phyloP scores from a whole-genome alignment of 148 eudicot species.

The Nepenthes gracilis region DNA sequence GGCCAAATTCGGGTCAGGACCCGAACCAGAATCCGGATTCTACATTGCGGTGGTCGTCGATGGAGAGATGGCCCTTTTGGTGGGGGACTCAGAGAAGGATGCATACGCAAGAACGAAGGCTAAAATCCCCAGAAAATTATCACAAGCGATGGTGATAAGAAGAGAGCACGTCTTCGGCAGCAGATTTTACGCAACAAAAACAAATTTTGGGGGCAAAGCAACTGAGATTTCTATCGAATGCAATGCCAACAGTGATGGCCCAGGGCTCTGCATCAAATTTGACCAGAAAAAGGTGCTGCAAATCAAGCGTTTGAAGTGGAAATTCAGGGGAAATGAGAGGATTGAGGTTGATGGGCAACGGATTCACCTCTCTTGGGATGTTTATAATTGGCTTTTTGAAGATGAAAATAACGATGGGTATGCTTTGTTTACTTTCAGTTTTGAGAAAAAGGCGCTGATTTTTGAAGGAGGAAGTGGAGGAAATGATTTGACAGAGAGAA shows the following conservation, averaged over 20 bases:
- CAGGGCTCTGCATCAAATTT: slow-evolving; percentile 34
- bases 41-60: slow-evolving; percentile 40
- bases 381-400: slow-evolving; percentile 37
- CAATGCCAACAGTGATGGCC: slow-evolving; percentile 16
- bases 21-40: slow-evolving; percentile 41
- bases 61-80: slow-evolving; percentile 35
- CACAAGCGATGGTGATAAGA: slow-evolving; percentile 4
- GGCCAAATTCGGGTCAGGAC: slow-evolving; percentile 25
- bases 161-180: slow-evolving; percentile 53
- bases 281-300: slow-evolving; percentile 28
- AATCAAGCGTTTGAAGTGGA: slow-evolving; percentile 50
- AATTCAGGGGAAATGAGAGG: slow-evolving; percentile 54
- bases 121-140: too few relatives aligned
- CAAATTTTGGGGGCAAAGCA: slow-evolving; percentile 22
- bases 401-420: slow-evolving; percentile 17
- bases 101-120: neutral
- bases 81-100: slow-evolving; percentile 13
- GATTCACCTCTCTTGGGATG: slow-evolving; percentile 55
- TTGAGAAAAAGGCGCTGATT: slow-evolving; percentile 36
- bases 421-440: slow-evolving; percentile 53
- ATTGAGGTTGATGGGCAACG: slow-evolving; percentile 26
- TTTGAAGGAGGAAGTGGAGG: slow-evolving; percentile 44
- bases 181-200: slow-evolving; percentile 25
- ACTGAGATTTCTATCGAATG: slow-evolving; percentile 47
- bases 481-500: slow-evolving; percentile 9